Percentiles rank a stretch among this genome's conserved stretches.
Evolutionary conservation across 352 stramenopile genomes (phyloP).

Genomic region (Phytopythium mirpurense): DNA sequence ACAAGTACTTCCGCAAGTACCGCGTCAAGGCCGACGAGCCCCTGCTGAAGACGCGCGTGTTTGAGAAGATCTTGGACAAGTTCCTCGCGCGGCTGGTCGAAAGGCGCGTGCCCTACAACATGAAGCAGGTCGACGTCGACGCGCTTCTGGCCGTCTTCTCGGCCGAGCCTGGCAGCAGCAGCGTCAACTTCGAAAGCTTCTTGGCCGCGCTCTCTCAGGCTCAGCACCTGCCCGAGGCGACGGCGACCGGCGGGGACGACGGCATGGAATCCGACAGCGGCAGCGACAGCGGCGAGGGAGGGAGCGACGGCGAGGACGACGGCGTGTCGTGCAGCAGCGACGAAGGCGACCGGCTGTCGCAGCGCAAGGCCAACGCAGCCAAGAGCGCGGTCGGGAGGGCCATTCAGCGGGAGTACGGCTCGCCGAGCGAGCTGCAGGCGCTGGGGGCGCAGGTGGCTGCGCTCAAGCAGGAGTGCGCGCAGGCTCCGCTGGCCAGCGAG

Average conservation of each 20-base stretch:
- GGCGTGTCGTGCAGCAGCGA: constrained; percentile 28
- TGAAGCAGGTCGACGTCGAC: constrained; percentile 58
- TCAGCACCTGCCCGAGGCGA: constrained; percentile 10
- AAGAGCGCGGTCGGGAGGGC: constrained; percentile 21
- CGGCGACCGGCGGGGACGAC: neutral
- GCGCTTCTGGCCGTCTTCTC: constrained; percentile 4
- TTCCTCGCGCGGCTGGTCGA: constrained; percentile 57
- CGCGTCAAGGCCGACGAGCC: constrained; percentile 25
- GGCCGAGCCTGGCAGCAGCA: constrained; percentile 5
- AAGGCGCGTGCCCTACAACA: constrained; percentile 51
- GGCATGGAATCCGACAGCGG: constrained; percentile 2
- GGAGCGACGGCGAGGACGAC: constrained; percentile 15
- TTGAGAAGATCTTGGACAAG: constrained; percentile 75
- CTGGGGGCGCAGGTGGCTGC: constrained; percentile 20
- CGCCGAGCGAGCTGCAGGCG: constrained; percentile 27
- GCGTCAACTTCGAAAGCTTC: constrained; percentile 50
- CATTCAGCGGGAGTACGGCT: constrained; percentile 31
- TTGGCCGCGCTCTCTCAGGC: constrained; percentile 39
- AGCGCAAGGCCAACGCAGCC: constrained; percentile 21
- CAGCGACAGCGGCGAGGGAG: constrained; percentile 22
- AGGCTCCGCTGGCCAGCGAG: constrained; percentile 34
- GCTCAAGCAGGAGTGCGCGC: constrained; percentile 16
- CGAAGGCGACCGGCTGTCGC: constrained; percentile 26
- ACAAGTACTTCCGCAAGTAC: constrained; percentile 78
- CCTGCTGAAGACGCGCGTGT: constrained; percentile 49